A percentile compares a stretch with the other conserved stretches of the same genome.
Evolutionary conservation across 225 moss, liverwort and hornwort species (phyloP).

Genomic region (Physcomitrellopsis africana): DNA sequence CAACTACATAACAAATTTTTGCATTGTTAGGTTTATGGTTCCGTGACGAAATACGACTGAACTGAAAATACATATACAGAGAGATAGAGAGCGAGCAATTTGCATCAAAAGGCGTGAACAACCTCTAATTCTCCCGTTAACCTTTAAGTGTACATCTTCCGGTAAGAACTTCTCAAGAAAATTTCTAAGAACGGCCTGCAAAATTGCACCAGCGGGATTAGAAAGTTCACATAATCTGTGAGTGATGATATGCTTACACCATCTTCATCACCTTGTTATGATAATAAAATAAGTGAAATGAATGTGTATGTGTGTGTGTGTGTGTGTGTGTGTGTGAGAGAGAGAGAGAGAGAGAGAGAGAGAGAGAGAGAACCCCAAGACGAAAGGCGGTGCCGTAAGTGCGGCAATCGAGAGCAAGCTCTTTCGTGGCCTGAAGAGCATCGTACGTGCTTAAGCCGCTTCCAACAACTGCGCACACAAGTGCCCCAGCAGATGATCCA

Average conservation of each 20-base stretch:
- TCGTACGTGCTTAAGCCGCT: slow-evolving; percentile 78
- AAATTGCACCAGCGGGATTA: slow-evolving; percentile 23
- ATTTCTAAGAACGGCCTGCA: slow-evolving; percentile 80
- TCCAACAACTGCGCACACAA: slow-evolving; percentile 99
- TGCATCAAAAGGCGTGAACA: slow-evolving; percentile 7
- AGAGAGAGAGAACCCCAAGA: slow-evolving; percentile 61
- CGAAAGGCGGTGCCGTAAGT: slow-evolving; percentile 87
- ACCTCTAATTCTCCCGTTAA: slow-evolving; percentile 90
- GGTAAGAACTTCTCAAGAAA: slow-evolving; percentile 86
- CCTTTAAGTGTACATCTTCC: slow-evolving; percentile 73
- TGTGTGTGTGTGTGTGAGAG: neutral
- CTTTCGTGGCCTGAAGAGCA: slow-evolving; percentile 80
- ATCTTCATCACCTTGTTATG: neutral
- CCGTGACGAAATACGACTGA: neutral
- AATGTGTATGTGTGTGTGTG: neutral
- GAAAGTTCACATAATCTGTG: neutral
- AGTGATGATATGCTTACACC: neutral
- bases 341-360: slow-evolving; percentile 19
- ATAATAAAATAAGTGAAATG: neutral
- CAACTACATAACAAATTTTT: slow-evolving; percentile 64
- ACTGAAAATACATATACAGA: neutral
- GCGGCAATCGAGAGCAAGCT: slow-evolving; percentile 85
- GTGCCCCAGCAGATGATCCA: slow-evolving; percentile 98
- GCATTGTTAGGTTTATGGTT: slow-evolving; percentile 17
- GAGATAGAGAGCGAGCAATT: slow-evolving; percentile 13